Base-by-base conservation (phyloP, 345 rosid genomes). In the Mallotus nudiflorus region DNA sequence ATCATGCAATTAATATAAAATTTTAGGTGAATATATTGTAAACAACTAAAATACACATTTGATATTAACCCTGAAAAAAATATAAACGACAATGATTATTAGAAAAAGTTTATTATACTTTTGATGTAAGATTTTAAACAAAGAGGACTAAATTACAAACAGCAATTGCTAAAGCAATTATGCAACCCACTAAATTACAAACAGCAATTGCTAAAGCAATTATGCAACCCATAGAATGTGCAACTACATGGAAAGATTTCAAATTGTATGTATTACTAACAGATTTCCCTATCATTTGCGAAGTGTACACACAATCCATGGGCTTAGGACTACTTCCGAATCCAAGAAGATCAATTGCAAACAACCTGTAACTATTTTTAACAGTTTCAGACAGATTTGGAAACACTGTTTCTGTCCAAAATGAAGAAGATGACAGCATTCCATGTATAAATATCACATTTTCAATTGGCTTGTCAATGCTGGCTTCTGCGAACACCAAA, bases 291-390 rank as follows among this genome's bases (percentile, higher is more conserved):
- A 90, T 85, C 88, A 83, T 81, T 22, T 84, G 83, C 28, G 84
- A 69, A 73, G 96, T 82, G 53, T 88, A 88, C 11, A 64, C 66
- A 78, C 85, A 62, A 28, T 86, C 86, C 28, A 66, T 76, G 14
- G 97, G 98, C 84, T 93, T 90, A 0, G 95, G 95, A 60, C 98
- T 90, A 58, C 61, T 77, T 55, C 98, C 95, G 44, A 92, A 92
- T 46, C 96, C 98, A 28, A 85, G 66, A 31, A 90, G 94, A 68
- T 90, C 96, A 12, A 86, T 75, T 0, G 90, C 90, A 62, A 92
- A 80, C 46, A 84, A 39, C 73, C 84, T 85, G 72, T 83, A 83
- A 62, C 69, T 73, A 20, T 44, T 61, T 59, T 72, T 68, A 13
- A 7, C 29, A 20, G 79, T 40, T 33, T 84, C 80, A 0, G 91